A percentile compares a stretch with the other conserved stretches of the same genome.
These are phyloP conservation scores for Sesbania bispinosa DNA, from an alignment of 306 rosid genomes.

Conservation along the genomic window DNA sequence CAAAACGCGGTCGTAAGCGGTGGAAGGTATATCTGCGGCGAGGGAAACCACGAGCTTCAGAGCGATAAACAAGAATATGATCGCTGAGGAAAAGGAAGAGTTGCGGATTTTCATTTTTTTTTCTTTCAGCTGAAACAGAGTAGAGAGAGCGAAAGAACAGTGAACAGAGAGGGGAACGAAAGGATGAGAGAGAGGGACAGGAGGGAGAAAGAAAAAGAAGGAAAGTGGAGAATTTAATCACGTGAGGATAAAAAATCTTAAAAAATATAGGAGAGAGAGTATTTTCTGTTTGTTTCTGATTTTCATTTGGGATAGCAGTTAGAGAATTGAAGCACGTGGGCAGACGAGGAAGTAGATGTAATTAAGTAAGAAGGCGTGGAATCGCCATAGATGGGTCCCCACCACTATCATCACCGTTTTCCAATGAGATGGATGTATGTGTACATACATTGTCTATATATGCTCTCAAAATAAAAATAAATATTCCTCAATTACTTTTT, in stretches of 20 bases:
- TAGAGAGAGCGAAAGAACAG: not conserved
- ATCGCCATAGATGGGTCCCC: not conserved
- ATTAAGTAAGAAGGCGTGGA: not conserved
- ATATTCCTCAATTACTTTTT: too few relatives aligned
- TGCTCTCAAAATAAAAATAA: too few relatives aligned
- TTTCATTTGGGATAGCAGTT: not conserved
- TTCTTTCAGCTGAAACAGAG: not conserved
- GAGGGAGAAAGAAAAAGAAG: not conserved
- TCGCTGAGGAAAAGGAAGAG: not conserved
- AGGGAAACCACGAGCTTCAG: not conserved
- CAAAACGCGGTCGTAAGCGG: constrained; percentile 16
- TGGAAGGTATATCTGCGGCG: constrained; percentile 21
- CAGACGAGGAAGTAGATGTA: not conserved
- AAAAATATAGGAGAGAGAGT: not conserved
- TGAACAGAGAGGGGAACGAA: not conserved
- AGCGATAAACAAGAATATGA: not conserved
- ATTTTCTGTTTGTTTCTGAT: not conserved
- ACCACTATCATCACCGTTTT: too few relatives aligned
- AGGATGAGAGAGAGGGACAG: not conserved
- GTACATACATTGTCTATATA: too few relatives aligned
- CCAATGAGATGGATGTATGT: too few relatives aligned
- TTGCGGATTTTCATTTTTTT: constrained; percentile 27
- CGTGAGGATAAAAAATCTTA: constrained; percentile 23
- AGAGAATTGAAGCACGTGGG: constrained; percentile 39
- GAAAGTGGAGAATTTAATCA: constrained; percentile 25